These are phyloP conservation scores for Sisymbrium altissimum DNA, from an alignment of 345 rosid genomes.

Conservation along the genomic window DNA sequence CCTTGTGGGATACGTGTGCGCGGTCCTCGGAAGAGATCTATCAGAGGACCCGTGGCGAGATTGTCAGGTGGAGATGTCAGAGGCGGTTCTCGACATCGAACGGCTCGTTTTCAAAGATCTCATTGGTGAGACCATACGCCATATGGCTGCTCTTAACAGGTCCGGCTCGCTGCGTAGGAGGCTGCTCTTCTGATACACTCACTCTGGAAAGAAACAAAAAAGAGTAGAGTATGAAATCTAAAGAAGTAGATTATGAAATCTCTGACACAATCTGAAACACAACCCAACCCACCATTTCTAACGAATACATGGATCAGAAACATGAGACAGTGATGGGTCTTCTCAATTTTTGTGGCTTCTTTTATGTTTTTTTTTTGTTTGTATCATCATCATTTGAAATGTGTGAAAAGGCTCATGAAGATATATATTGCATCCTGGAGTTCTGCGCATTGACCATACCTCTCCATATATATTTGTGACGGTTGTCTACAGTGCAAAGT, in stretches of 20 bases:
- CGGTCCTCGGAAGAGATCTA: conserved; percentile 71
- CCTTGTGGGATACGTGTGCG: conserved; percentile 60
- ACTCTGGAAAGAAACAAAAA: no score
- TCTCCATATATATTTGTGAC: not conserved
- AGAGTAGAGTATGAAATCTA: no score
- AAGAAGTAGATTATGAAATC: not conserved
- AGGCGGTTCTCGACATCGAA: conserved; percentile 70
- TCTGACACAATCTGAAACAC: not conserved
- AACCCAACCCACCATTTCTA: not conserved
- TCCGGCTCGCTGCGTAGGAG: conserved; percentile 46
- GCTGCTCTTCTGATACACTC: conserved; percentile 60
- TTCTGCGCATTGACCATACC: not conserved
- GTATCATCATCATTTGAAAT: conserved; percentile 7
- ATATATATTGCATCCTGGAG: not conserved
- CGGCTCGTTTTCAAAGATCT: conserved; percentile 80
- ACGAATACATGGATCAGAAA: not conserved
- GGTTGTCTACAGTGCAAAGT: not conserved
- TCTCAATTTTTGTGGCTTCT: not conserved
- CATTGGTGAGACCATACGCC: conserved; percentile 71
- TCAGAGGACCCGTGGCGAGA: conserved; percentile 73
- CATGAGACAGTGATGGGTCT: conserved; percentile 17
- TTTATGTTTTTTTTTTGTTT: not conserved
- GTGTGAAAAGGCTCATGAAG: not conserved
- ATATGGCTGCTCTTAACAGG: conserved; percentile 46
- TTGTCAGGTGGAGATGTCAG: conserved; percentile 63